A percentile compares a stretch with the other conserved stretches of the same genome.
These are phyloP conservation scores for Gossypium trilobum DNA, from an alignment of 441 rosid species.

Conservation along the genomic window DNA sequence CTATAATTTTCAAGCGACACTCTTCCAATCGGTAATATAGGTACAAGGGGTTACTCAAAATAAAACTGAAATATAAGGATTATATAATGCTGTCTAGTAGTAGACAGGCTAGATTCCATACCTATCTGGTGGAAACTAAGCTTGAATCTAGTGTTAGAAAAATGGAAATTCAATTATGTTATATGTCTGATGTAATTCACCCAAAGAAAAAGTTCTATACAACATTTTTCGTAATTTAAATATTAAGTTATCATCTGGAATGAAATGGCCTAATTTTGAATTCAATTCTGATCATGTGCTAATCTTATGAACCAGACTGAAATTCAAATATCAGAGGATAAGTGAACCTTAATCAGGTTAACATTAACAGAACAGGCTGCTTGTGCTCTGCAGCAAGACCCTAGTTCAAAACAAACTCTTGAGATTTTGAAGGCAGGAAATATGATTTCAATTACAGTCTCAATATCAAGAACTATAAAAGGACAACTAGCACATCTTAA, in stretches of 20 bases:
- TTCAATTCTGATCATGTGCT: neutral
- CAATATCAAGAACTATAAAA: neutral
- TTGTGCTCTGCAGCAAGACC: neutral
- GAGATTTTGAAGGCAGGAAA: neutral
- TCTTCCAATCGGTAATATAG: neutral
- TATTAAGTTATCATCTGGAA: neutral
- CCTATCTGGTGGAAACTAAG: neutral
- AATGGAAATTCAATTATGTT: neutral
- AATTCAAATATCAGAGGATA: neutral
- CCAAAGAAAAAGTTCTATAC: neutral
- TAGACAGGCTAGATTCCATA: neutral
- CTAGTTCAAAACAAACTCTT: neutral
- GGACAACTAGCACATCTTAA: neutral
- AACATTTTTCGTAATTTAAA: neutral
- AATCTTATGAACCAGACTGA: neutral
- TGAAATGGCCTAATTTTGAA: neutral
- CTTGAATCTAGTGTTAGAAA: neutral
- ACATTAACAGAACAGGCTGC: neutral
- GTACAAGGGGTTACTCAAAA: neutral
- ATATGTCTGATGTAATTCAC: neutral
- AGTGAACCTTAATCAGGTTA: neutral
- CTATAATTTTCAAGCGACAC: neutral
- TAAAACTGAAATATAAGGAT: neutral
- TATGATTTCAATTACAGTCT: neutral
- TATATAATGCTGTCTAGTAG: neutral